phyloP scores from a whole-genome alignment of 202 grass and related monocot species.

The Brachypodium distachyon region DNA sequence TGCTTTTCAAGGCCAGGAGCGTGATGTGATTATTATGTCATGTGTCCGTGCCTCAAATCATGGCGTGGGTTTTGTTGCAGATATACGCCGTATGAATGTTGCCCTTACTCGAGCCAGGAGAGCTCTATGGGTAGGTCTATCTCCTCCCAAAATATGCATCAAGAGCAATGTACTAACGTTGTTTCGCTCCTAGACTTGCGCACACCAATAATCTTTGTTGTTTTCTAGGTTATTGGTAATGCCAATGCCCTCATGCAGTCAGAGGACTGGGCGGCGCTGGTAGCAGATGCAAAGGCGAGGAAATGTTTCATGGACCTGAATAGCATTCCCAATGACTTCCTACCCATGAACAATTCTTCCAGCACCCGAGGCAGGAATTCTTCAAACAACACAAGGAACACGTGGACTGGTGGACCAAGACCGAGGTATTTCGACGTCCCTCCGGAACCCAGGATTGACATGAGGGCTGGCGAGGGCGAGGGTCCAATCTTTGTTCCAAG shows the following conservation, averaged over 20 bases:
- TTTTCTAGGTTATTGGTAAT: conserved; percentile 81
- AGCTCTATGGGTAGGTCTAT: conserved; percentile 70
- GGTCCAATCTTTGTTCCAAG: conserved; percentile 42
- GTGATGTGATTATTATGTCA: conserved; percentile 97
- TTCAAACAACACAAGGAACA: conserved; percentile 57
- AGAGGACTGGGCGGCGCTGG: conserved; percentile 85
- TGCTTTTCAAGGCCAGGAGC: conserved; percentile 98
- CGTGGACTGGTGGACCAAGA: conserved; percentile 44
- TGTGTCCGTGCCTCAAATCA: conserved; percentile 90
- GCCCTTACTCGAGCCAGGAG: conserved; percentile 91
- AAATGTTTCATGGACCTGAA: conserved; percentile 90
- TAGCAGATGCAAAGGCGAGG: conserved; percentile 78
- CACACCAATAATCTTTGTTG: conserved; percentile 10
- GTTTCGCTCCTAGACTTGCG: not conserved
- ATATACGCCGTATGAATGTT: conserved; percentile 98
- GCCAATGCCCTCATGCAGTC: conserved; percentile 81
- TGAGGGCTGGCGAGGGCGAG: conserved; percentile 50
- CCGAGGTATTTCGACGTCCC: conserved; percentile 44
- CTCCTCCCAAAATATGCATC: not conserved
- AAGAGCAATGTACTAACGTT: not conserved
- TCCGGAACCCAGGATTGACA: conserved; percentile 39
- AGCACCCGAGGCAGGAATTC: conserved; percentile 39
- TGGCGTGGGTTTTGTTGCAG: conserved; percentile 97
- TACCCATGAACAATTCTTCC: conserved; percentile 36
- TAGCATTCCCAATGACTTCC: conserved; percentile 78